Conservation (phyloP, 352 stramenopile genomes). For the Albugo candida region DNA sequence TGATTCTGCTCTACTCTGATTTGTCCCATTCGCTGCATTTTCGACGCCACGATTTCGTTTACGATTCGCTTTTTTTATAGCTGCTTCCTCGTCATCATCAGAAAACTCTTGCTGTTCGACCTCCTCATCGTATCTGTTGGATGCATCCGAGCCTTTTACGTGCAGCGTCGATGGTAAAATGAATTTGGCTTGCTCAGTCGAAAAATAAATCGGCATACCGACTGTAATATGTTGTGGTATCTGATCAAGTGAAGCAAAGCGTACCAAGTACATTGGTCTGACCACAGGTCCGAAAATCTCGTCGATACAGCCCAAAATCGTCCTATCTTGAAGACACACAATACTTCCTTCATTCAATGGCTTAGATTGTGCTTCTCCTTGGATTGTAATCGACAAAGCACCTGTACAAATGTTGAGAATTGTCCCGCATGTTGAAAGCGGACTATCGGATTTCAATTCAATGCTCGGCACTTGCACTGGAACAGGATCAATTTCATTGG, state of each 20-base stretch:
- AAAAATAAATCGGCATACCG: conserved; percentile 34
- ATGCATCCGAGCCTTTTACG: conserved; percentile 70
- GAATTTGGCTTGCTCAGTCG: conserved; percentile 64
- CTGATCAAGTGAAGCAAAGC: conserved; percentile 43
- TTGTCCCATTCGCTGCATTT: too few relatives aligned
- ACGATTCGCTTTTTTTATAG: conserved; percentile 37
- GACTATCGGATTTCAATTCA: conserved; percentile 42
- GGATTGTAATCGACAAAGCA: conserved; percentile 61
- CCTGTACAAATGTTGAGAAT: conserved; percentile 44
- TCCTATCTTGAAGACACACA: conserved; percentile 56
- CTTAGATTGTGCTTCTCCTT: conserved; percentile 26
- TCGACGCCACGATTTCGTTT: conserved; percentile 30
- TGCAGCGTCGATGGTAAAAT: conserved; percentile 54
- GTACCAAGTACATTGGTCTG: conserved; percentile 77
- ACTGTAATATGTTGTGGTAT: conserved; percentile 28
- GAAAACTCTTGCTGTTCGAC: conserved; percentile 55
- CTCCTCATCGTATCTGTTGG: conserved; percentile 77
- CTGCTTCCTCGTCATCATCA: conserved; percentile 63
- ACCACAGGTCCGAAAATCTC: conserved; percentile 70
- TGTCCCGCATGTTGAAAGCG: conserved; percentile 41
- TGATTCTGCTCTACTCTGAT: too few relatives aligned
- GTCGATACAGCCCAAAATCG: conserved; percentile 59
- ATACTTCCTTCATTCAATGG: conserved; percentile 65
- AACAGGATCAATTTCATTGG: conserved; percentile 28
- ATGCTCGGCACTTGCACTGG: conserved; percentile 47